Evolutionary conservation across 176 grass and related monocot genomes (phyloP).

Genomic region (Phoenix roebelenii): DNA sequence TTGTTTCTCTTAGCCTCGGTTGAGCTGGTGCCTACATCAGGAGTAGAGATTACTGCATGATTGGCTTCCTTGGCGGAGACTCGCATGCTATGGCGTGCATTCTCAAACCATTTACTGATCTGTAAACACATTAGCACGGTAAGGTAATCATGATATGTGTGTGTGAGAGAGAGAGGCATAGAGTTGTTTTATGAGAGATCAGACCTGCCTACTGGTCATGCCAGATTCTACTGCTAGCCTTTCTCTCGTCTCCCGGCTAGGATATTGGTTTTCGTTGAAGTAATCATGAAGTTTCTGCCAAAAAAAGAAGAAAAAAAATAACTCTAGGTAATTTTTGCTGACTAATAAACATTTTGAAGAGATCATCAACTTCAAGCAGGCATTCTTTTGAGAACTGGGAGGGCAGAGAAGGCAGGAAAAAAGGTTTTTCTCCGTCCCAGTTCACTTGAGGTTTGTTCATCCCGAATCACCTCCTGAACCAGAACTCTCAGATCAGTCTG

Average conservation of each 20-base stretch:
- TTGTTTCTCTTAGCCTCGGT: no score
- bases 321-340: no score
- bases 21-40: conserved; percentile 13
- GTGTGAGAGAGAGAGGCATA: neutral
- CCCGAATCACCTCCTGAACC: no score
- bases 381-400: no score
- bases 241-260: conserved; percentile 42
- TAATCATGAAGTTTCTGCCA: conserved; percentile 36
- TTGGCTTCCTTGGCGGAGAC: conserved; percentile 26
- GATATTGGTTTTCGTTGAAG: conserved; percentile 53
- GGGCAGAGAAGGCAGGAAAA: no score
- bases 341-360: no score
- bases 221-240: conserved; percentile 45
- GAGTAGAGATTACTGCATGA: conserved; percentile 5
- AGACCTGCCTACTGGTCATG: conserved; percentile 52
- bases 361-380: no score
- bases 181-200: neutral
- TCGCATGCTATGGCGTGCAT: conserved; percentile 35
- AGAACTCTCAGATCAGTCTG: no score
- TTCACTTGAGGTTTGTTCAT: no score
- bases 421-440: no score
- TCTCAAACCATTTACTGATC: conserved; percentile 52
- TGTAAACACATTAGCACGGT: conserved; percentile 18
- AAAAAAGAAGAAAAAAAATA: neutral
- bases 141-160: no score